These are phyloP conservation scores for Ananas comosus DNA, from an alignment of 176 grass and related monocot genomes.

Conservation along the genomic window DNA sequence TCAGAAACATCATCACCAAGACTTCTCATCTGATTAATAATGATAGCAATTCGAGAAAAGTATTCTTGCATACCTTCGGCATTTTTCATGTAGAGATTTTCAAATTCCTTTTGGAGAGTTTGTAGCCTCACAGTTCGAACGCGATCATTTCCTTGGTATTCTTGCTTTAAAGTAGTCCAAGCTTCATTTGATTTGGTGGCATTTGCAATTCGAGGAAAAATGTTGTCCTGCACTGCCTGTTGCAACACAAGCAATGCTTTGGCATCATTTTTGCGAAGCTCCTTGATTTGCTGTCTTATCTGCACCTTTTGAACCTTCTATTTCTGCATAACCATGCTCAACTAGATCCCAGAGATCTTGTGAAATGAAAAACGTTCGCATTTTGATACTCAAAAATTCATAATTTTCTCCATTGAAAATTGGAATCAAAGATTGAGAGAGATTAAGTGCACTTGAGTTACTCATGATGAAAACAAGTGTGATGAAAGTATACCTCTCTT, in stretches of 20 bases:
- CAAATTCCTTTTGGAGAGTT: not conserved
- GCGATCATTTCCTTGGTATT: not conserved
- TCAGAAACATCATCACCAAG: not conserved
- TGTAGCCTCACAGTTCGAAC: not conserved
- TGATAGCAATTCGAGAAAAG: not conserved
- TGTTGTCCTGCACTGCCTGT: not conserved
- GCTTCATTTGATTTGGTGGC: not conserved
- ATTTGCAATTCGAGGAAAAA: not conserved
- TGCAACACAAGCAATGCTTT: not conserved
- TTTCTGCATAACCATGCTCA: not conserved
- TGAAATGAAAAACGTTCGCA: not conserved
- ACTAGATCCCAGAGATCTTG: not conserved
- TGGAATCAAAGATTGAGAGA: too few relatives aligned
- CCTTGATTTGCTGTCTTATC: not conserved
- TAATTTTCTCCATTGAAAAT: too few relatives aligned
- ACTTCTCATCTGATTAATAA: constrained; percentile 4
- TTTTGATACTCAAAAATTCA: too few relatives aligned
- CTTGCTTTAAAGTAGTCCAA: not conserved
- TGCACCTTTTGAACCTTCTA: not conserved
- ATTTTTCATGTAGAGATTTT: constrained; percentile 2
- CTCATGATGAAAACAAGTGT: too few relatives aligned
- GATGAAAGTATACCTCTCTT: too few relatives aligned
- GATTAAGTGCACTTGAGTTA: too few relatives aligned
- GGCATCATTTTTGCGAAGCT: constrained; percentile 1
- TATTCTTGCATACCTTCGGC: not conserved